Evolutionary conservation across 805 yeast species (phyloP).

Genomic region (Lachancea lanzarotensis): DNA sequence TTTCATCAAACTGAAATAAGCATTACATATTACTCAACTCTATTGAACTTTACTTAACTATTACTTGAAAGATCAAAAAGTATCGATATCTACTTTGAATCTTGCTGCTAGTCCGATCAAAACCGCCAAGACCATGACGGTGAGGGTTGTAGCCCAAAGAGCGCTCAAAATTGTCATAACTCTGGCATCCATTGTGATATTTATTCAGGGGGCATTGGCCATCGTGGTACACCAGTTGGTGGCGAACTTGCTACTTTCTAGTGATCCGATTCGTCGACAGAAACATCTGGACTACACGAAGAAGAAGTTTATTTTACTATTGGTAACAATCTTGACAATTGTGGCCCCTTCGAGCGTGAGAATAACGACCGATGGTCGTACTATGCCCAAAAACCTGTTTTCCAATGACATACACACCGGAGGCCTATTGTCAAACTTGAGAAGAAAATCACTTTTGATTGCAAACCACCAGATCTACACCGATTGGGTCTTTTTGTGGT

Average conservation of each 20-base stretch:
- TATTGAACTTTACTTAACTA: neutral
- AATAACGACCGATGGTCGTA: conserved; percentile 41
- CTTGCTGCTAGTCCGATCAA: neutral
- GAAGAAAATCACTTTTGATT: conserved; percentile 55
- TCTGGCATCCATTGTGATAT: conserved; percentile 19
- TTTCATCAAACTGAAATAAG: too few species aligned
- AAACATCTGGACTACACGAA: conserved; percentile 49
- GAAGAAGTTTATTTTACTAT: conserved; percentile 47
- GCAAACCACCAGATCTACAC: conserved; percentile 93
- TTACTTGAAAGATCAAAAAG: too few species aligned
- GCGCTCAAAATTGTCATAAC: conserved; percentile 13
- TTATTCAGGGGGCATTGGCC: conserved; percentile 36
- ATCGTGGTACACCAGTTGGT: conserved; percentile 43
- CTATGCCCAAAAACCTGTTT: conserved; percentile 34
- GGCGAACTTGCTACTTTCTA: conserved; percentile 30
- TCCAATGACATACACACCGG: conserved; percentile 21
- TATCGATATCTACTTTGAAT: neutral
- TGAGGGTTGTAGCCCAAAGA: conserved; percentile 3
- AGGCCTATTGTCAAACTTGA: conserved; percentile 29
- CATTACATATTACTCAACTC: too few species aligned
- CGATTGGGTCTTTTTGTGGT: conserved; percentile 93
- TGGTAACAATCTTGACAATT: conserved; percentile 44
- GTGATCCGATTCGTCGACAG: conserved; percentile 34
- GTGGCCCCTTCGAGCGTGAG: conserved; percentile 49
- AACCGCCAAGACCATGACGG: neutral